Percentiles rank a stretch among this genome's conserved stretches.
Evolutionary conservation across 495 filamentous ascomycete species (phyloP).

Genomic region (Cercophora samala): DNA sequence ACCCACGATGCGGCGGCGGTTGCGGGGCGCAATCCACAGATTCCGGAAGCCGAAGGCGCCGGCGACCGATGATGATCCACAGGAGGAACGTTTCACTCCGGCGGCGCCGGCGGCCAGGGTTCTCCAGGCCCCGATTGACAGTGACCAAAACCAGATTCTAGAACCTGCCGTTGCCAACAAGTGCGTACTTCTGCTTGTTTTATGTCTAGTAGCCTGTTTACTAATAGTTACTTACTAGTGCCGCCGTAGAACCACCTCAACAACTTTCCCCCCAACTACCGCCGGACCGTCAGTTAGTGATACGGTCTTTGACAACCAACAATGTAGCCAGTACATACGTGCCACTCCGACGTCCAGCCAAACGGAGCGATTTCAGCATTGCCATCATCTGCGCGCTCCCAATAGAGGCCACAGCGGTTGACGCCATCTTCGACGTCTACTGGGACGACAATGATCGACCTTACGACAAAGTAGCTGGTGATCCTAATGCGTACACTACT

Average conservation of each 20-base stretch:
- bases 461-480: neutral
- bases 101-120: no score
- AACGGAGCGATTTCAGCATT: neutral
- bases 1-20: neutral
- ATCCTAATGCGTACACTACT: neutral
- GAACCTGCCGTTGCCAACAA: neutral
- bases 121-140: neutral
- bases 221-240: neutral
- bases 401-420: neutral
- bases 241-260: neutral
- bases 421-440: neutral
- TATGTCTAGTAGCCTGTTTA: neutral
- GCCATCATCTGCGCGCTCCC: constrained; percentile 1
- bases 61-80: neutral
- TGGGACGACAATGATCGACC: neutral
- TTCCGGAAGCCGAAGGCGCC: neutral
- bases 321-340: neutral
- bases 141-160: neutral
- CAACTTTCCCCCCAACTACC: neutral
- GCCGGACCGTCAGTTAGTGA: neutral
- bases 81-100: neutral
- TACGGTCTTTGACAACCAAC: neutral
- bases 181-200: neutral
- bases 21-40: neutral
- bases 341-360: neutral